Conservation (phyloP, 495 filamentous ascomycete genomes). For the Aspergillus conjunctus region DNA sequence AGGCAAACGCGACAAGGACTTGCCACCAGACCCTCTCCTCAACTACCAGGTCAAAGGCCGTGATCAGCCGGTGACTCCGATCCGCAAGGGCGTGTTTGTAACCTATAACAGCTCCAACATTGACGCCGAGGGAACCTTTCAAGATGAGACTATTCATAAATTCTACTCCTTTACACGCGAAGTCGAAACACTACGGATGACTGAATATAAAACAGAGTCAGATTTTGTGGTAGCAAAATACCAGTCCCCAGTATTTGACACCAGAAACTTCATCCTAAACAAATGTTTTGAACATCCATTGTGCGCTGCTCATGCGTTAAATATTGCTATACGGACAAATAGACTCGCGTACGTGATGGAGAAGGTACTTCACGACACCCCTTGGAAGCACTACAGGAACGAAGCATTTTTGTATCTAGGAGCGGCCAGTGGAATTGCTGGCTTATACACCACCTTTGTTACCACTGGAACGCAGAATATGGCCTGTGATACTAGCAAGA, state of each 20-base stretch:
- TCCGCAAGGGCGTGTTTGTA: constrained; percentile 1
- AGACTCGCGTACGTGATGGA: not conserved
- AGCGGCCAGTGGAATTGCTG: not conserved
- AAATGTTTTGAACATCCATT: constrained; percentile 3
- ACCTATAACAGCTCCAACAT: not conserved
- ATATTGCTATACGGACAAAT: not conserved
- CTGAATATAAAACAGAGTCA: not conserved
- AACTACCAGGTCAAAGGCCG: not conserved
- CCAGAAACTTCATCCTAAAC: not conserved
- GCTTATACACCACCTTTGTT: not conserved
- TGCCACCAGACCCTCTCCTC: not conserved
- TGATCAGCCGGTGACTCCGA: not conserved
- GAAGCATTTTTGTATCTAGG: constrained; percentile 1
- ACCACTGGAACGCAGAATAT: not conserved
- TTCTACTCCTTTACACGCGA: constrained; percentile 3
- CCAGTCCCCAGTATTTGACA: not conserved
- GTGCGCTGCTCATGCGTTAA: constrained; percentile 4
- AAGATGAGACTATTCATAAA: not conserved
- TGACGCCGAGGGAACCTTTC: constrained; percentile 1
- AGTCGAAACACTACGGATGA: not conserved
- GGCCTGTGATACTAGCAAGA: not conserved
- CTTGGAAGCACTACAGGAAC: not conserved
- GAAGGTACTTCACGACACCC: not conserved
- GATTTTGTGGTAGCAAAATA: not conserved
- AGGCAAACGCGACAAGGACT: not conserved